Percentiles rank a stretch among this genome's conserved stretches.
phyloP scores from a whole-genome alignment of 805 yeast genomes.

The Sugiyamaella boreocaroliniensis region DNA sequence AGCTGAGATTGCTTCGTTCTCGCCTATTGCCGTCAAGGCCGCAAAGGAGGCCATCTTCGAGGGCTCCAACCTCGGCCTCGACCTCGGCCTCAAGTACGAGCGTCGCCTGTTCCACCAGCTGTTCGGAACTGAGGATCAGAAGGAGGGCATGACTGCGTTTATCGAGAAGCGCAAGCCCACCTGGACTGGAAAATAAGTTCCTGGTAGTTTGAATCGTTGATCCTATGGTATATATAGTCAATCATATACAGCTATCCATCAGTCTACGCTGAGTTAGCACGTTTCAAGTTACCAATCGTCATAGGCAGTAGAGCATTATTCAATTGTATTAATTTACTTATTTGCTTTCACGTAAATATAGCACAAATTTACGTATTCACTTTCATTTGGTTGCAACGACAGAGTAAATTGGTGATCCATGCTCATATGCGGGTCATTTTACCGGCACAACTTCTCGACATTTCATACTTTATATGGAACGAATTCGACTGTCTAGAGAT shows the following conservation, averaged over 20 bases:
- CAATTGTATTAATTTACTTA: too few relatives aligned
- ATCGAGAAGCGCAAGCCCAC: conserved; percentile 39
- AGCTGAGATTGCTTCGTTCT: conserved; percentile 35
- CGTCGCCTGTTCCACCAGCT: conserved; percentile 40
- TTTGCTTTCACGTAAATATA: too few relatives aligned
- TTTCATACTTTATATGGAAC: too few relatives aligned
- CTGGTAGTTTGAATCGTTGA: neutral
- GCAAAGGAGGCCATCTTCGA: conserved; percentile 42
- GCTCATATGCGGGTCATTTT: neutral
- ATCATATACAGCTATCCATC: too few relatives aligned
- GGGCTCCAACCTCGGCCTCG: conserved; percentile 34
- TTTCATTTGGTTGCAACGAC: too few relatives aligned
- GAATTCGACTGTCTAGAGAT: neutral
- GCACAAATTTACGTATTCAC: too few relatives aligned
- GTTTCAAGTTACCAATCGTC: too few relatives aligned
- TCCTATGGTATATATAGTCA: neutral
- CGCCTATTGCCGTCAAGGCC: conserved; percentile 40
- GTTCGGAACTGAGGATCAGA: conserved; percentile 42
- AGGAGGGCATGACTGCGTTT: conserved; percentile 48
- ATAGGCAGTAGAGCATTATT: too few relatives aligned
- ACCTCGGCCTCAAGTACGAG: conserved; percentile 38
- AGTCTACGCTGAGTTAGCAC: too few relatives aligned
- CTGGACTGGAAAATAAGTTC: conserved; percentile 28
- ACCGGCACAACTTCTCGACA: neutral
- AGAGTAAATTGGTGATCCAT: neutral